Percentiles rank a stretch among this genome's conserved stretches.
phyloP scores from a whole-genome alignment of 179 eudicot species.

The Monotropa hypopitys region DNA sequence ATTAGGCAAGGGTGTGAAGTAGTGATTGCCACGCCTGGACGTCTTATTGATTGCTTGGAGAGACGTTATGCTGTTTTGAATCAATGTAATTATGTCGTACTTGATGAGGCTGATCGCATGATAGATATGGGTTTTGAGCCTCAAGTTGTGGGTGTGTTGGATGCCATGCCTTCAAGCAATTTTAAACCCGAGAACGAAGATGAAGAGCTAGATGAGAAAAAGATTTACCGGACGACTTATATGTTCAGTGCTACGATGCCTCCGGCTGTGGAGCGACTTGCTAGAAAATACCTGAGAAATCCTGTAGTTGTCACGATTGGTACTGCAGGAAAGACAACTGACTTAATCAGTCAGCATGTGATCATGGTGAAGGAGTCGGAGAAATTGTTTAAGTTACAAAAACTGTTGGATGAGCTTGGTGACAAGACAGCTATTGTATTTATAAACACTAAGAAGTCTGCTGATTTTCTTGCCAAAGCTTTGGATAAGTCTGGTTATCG shows the following conservation, averaged over 20 bases:
- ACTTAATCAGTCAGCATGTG: slow-evolving; percentile 69
- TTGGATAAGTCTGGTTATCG: slow-evolving; percentile 64
- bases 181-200: slow-evolving; percentile 87
- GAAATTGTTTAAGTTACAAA: slow-evolving; percentile 44
- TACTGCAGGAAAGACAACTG: slow-evolving; percentile 91
- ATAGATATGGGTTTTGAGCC: slow-evolving; percentile 95
- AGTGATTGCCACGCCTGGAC: slow-evolving; percentile 5
- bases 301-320: slow-evolving; percentile 91
- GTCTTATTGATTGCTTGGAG: not conserved
- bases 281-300: slow-evolving; percentile 85
- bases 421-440: slow-evolving; percentile 81
- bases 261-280: slow-evolving; percentile 85
- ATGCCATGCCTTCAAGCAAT: slow-evolving; percentile 36
- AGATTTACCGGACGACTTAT: slow-evolving; percentile 72
- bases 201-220: slow-evolving; percentile 80
- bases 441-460: slow-evolving; percentile 55
- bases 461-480: slow-evolving; percentile 46
- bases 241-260: slow-evolving; percentile 98
- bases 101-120: slow-evolving; percentile 94
- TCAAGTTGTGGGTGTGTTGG: slow-evolving; percentile 63
- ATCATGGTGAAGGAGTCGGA: slow-evolving; percentile 73
- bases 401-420: slow-evolving; percentile 55
- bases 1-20: slow-evolving; percentile 89
- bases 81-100: slow-evolving; percentile 88
- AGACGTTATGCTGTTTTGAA: slow-evolving; percentile 66